Evolutionary conservation across 176 grass and related monocot genomes (phyloP).

Genomic region (Oryza brachyantha): DNA sequence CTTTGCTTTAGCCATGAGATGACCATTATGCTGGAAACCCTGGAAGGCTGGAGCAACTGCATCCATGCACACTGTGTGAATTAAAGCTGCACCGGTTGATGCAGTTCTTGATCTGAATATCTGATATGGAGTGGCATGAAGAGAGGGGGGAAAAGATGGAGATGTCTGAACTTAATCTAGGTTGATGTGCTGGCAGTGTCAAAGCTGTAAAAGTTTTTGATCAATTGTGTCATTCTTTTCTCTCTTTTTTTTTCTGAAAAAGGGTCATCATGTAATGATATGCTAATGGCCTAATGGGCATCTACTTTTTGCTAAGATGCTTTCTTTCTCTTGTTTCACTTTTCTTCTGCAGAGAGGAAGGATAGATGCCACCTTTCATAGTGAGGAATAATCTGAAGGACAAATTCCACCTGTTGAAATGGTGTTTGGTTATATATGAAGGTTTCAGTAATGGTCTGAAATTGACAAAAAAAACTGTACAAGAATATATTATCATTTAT

Average conservation of each 20-base stretch:
- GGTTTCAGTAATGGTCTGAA: background rate
- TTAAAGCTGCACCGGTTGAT: background rate
- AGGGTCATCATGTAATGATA: background rate
- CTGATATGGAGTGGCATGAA: background rate
- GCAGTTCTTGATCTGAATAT: conserved; percentile 22
- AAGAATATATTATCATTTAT: too few relatives aligned
- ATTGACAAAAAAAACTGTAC: background rate
- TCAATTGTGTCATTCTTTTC: conserved; percentile 7
- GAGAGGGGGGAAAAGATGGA: background rate
- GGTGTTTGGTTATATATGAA: background rate
- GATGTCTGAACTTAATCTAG: conserved; percentile 13
- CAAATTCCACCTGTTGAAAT: background rate
- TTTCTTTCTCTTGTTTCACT: background rate
- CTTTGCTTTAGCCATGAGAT: conserved; percentile 39
- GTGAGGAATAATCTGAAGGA: background rate
- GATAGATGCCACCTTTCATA: background rate
- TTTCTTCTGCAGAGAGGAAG: background rate
- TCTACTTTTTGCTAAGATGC: conserved; percentile 33
- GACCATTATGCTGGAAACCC: conserved; percentile 43
- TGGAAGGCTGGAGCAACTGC: background rate
- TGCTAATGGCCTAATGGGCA: background rate
- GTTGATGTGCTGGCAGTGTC: conserved; percentile 6
- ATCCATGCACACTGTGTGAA: conserved; percentile 20
- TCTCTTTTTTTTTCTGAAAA: background rate
- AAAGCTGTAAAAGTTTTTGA: conserved; percentile 6